Evolutionary conservation across 495 filamentous ascomycete species (phyloP).

Genomic region (Rhizodiscina lignyota): DNA sequence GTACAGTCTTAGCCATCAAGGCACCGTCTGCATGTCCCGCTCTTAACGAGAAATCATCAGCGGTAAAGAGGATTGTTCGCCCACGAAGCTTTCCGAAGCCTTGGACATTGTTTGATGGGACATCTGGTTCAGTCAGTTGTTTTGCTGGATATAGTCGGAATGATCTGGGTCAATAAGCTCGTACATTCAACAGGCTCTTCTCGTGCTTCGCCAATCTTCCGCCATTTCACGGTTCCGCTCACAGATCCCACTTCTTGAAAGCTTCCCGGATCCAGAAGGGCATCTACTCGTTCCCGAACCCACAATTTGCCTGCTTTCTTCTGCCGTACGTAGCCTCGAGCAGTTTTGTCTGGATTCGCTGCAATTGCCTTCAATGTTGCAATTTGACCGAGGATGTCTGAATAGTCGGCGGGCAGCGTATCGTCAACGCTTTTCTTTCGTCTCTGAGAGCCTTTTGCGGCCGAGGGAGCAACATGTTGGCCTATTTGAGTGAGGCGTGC

Average conservation of each 20-base stretch:
- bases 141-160: background rate
- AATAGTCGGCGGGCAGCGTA: constrained; percentile 38
- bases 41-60: constrained; percentile 46
- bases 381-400: constrained; percentile 39
- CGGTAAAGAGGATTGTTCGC: constrained; percentile 38
- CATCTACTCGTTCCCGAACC: constrained; percentile 41
- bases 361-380: constrained; percentile 31
- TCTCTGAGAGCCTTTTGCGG: constrained; percentile 4
- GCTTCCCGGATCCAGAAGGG: constrained; percentile 33
- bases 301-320: constrained; percentile 49
- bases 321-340: constrained; percentile 40
- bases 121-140: background rate
- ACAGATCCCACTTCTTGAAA: constrained; percentile 43
- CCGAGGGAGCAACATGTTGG: background rate
- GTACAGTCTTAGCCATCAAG: constrained; percentile 33
- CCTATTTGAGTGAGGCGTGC: background rate
- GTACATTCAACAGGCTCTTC: constrained; percentile 31
- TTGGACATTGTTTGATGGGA: constrained; percentile 40
- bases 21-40: constrained; percentile 47
- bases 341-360: constrained; percentile 31
- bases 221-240: constrained; percentile 41
- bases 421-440: constrained; percentile 10
- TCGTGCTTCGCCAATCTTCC: constrained; percentile 25
- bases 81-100: constrained; percentile 33
- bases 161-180: background rate